Conservation (phyloP, 2,329 filamentous ascomycete genomes). For the Paecilomyces variotii region DNA sequence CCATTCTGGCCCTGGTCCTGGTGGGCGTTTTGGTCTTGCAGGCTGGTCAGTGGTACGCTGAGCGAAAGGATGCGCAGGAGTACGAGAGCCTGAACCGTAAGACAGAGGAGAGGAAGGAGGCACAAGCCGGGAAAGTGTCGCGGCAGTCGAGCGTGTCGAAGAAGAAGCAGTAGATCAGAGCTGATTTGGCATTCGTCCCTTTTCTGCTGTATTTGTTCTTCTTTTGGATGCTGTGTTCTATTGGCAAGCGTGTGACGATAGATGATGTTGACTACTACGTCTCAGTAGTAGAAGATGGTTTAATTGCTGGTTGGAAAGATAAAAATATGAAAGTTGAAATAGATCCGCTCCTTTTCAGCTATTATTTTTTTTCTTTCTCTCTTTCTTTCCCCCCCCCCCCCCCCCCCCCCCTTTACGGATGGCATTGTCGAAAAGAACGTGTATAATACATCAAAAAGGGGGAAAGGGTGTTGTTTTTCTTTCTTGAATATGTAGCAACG, state of each 20-base stretch:
- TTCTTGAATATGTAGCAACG: not conserved
- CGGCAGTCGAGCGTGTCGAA: slow-evolving; percentile 20
- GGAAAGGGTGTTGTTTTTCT: not conserved
- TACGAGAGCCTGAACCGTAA: slow-evolving; percentile 55
- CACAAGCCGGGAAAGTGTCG: slow-evolving; percentile 9
- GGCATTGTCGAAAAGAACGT: not conserved
- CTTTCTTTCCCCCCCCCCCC: too few species aligned
- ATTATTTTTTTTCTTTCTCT: not conserved
- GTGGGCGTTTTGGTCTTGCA: slow-evolving; percentile 88
- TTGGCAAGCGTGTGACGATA: not conserved
- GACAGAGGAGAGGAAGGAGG: slow-evolving; percentile 10
- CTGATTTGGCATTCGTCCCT: not conserved
- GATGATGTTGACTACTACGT: not conserved
- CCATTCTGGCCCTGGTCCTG: slow-evolving; percentile 85
- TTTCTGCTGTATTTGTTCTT: not conserved
- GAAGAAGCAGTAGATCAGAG: slow-evolving; percentile 20
- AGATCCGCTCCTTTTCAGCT: not conserved
- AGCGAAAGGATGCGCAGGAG: slow-evolving; percentile 84
- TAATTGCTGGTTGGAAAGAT: not conserved
- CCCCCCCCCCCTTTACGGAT: not conserved
- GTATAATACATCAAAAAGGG: not conserved
- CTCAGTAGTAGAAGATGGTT: not conserved
- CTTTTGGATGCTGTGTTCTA: not conserved
- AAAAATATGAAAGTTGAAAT: not conserved
- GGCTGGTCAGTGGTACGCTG: slow-evolving; percentile 97